Base-by-base conservation (phyloP, 164 flowering plant species). In the Pachysandra terminalis region DNA sequence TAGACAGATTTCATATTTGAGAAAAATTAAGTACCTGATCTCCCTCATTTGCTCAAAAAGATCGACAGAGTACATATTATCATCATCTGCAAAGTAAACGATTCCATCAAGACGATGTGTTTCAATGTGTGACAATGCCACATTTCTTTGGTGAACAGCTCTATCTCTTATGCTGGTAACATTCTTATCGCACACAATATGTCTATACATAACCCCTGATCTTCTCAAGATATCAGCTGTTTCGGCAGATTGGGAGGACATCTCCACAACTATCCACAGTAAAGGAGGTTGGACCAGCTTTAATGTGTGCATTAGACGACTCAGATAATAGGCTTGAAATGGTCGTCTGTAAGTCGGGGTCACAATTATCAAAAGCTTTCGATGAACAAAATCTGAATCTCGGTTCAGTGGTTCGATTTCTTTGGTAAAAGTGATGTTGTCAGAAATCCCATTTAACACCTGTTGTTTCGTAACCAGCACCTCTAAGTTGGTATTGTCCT, bases 181-280 rank as follows among this genome's bases (percentile, higher is more conserved):
- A 74, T 94, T 94, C 63, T 81, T 80, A 28, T 74, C 74, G 71
- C 93, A 90, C 24, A 86, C 82, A 54, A 94, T 87, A 86, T 94
- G 97, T 75, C 97, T 77, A 63, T 88, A 91, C 91, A 89, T 87
- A 68, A 94, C 82, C 66, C 98, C 91, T 5, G 81, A 81, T 60
- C 64, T 86, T 81, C 90, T 85, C 77, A 94, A 81, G 19, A 91
- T 56, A 27, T 82, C 84, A 53, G 95, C 93, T 59, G 93, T 90
- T 74, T 90, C 93, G 57, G 76, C 61, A 68, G 97, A 88, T 74
- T 86, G 95, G 24, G 85, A 65, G 35, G 75, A 75, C 90, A 85
- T 85, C 72, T 94, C 98, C 66, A 91, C 95, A 56, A 90, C 97
- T 22, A 94, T 80, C 98, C 98, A 94, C 66, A 94, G 59, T 45